Percentiles rank a stretch among this genome's conserved stretches.
These are phyloP conservation scores for Tetrahymena elliotti DNA, from an alignment of 73 alveolate species.

Conservation along the genomic window DNA sequence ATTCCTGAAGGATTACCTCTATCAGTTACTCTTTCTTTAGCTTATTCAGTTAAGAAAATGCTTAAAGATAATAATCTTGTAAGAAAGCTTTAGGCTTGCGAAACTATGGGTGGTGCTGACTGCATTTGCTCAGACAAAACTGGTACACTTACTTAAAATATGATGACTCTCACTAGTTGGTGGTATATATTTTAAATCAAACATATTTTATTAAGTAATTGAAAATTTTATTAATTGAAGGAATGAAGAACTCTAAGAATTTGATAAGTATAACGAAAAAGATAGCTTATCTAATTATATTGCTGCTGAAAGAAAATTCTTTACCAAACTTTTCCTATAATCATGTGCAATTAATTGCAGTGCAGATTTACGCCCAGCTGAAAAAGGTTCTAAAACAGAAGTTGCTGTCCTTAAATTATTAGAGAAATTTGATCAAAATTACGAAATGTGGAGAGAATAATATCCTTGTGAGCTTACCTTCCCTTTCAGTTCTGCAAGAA, in stretches of 20 bases:
- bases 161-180: constrained; percentile 47
- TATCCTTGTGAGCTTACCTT: constrained; percentile 5
- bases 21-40: constrained; percentile 60
- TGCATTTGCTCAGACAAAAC: constrained; percentile 67
- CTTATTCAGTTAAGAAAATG: constrained; percentile 64
- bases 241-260: constrained; percentile 13
- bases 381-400: constrained; percentile 63
- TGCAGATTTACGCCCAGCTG: constrained; percentile 30
- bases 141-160: constrained; percentile 62
- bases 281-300: not conserved
- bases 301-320: not conserved
- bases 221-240: not conserved
- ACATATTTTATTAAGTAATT: no score
- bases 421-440: not conserved
- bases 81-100: constrained; percentile 69
- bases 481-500: constrained; percentile 69
- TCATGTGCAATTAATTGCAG: constrained; percentile 10
- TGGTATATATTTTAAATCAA: not conserved
- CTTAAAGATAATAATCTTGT: constrained; percentile 58
- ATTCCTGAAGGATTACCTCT: constrained; percentile 71
- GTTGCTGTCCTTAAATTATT: constrained; percentile 42
- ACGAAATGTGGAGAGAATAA: constrained; percentile 4
- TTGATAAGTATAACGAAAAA: constrained; percentile 1
- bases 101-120: constrained; percentile 85
- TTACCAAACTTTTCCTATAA: constrained; percentile 10